These are phyloP conservation scores for Penicillium canariense DNA, from an alignment of 495 filamentous ascomycete species.

Conservation along the genomic window DNA sequence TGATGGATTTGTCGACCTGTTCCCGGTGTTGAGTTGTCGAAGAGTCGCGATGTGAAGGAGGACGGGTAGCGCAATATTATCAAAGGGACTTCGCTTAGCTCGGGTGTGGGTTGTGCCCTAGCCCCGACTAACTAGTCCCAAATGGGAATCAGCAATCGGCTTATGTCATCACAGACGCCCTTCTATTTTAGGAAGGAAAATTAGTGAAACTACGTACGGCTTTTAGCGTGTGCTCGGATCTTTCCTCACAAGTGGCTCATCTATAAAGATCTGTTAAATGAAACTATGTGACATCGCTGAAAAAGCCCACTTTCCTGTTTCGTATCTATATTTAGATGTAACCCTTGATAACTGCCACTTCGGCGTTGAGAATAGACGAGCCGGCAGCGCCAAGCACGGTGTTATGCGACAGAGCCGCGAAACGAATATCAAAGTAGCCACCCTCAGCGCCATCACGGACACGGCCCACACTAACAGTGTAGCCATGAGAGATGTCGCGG, in stretches of 20 bases:
- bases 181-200: slow-evolving; percentile 6
- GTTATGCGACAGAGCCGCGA: slow-evolving; percentile 81
- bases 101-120: slow-evolving; percentile 36
- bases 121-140: slow-evolving; percentile 26
- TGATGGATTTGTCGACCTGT: slow-evolving; percentile 50
- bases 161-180: slow-evolving; percentile 13
- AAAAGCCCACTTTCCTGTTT: slow-evolving; percentile 21
- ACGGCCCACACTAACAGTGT: slow-evolving; percentile 78
- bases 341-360: slow-evolving; percentile 88
- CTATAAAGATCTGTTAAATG: not conserved
- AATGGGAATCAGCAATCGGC: slow-evolving; percentile 6
- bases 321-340: slow-evolving; percentile 55
- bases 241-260: too few species aligned
- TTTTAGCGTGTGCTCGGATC: too few species aligned
- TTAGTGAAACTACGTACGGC: too few species aligned
- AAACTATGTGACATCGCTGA: slow-evolving; percentile 27
- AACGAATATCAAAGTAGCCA: slow-evolving; percentile 79
- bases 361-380: slow-evolving; percentile 90
- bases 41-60: slow-evolving; percentile 33
- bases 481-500: slow-evolving; percentile 69
- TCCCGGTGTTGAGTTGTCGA: slow-evolving; percentile 44
- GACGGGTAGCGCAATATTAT: slow-evolving; percentile 26
- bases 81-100: slow-evolving; percentile 41
- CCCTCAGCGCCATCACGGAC: slow-evolving; percentile 67
- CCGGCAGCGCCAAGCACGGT: slow-evolving; percentile 94